Conservation (phyloP, 805 yeast genomes). For the Tetrapisispora taiwanensis region DNA sequence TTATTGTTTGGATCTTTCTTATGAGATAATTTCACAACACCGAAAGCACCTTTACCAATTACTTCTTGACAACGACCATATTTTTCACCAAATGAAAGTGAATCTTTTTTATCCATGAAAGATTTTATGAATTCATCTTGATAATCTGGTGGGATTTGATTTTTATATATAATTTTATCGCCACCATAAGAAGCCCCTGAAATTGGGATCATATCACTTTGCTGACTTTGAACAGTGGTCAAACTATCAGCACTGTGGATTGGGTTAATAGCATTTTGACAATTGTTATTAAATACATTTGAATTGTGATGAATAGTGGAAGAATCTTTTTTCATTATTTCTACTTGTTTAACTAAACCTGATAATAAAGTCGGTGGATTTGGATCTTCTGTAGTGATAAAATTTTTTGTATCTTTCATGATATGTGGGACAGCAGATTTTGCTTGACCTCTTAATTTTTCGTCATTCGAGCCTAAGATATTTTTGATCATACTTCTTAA, state of each 20-base stretch:
- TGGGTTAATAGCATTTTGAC: conserved; percentile 13
- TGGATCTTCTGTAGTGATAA: conserved; percentile 1
- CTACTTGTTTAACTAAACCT: conserved; percentile 52
- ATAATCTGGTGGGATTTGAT: neutral
- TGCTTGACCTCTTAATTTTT: conserved; percentile 59
- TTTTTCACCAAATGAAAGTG: conserved; percentile 53
- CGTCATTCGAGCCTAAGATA: conserved; percentile 49
- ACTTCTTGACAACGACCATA: conserved; percentile 94
- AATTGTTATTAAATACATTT: neutral
- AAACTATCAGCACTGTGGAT: neutral
- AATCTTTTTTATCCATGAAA: conserved; percentile 5
- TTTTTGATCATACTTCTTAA: conserved; percentile 65
- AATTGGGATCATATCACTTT: conserved; percentile 6
- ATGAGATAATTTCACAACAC: conserved; percentile 84
- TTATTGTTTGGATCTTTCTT: conserved; percentile 35
- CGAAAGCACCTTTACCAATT: conserved; percentile 89
- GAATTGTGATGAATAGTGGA: neutral
- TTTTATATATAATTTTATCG: conserved; percentile 12
- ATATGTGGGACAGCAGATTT: conserved; percentile 65
- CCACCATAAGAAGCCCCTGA: conserved; percentile 28
- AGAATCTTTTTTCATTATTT: conserved; percentile 3
- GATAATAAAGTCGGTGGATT: conserved; percentile 64
- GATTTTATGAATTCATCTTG: conserved; percentile 1
- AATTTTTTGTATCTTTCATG: conserved; percentile 27
- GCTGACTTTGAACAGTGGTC: neutral